Evolutionary conservation across 2,329 filamentous ascomycete species (phyloP), one percentile per base, ranked within the genome.

Genomic region (Apiospora aurea): DNA sequence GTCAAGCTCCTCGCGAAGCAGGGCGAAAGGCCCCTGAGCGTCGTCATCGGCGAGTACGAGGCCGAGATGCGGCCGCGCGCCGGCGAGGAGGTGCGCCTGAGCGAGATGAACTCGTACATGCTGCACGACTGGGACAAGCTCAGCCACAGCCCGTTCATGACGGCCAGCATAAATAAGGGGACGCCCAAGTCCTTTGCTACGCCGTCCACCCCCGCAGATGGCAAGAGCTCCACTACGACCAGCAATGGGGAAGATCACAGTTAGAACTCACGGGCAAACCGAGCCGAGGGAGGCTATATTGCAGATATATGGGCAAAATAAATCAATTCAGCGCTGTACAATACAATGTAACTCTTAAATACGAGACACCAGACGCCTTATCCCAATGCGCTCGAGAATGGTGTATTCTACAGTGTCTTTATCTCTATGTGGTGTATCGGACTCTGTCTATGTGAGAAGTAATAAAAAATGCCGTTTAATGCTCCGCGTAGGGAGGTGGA

Each of bases 11-110:
- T 83, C 6, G 75, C 71, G 14, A 71, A 69, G 29, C 71, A 70
- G 13, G 73, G 67, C 21, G 26, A n/a, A 26, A 41, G 72, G 43
- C 61, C 73, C 41, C 75, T 79, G 71, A 75, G 72, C 29, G 76
- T 78, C 14, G 72, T 78, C 0, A 80, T 87, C 26, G 75, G 74
- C 2, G 77, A 73, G 1, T 87, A 85, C 72, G 85, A 87, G 73
- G 76, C 77, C 2, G 84, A 86, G 75, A 84, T 87, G 82, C 82
- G 85, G 24, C 75, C 78, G n/a, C 79, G 85, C 51, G 82, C 81
- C 16, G 82, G 81, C 11, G 81, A 82, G 44, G 85, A 87, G 75
- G 84, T 87, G 70, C 76, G 79, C 26, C 75, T 83, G 8, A 85
- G 83, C 41, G 79, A 83, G 34, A 77, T 80, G 71, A 86, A 86